Conservation (phyloP, 768 basidiomycete genomes). For the Termitomyces sp. region DNA sequence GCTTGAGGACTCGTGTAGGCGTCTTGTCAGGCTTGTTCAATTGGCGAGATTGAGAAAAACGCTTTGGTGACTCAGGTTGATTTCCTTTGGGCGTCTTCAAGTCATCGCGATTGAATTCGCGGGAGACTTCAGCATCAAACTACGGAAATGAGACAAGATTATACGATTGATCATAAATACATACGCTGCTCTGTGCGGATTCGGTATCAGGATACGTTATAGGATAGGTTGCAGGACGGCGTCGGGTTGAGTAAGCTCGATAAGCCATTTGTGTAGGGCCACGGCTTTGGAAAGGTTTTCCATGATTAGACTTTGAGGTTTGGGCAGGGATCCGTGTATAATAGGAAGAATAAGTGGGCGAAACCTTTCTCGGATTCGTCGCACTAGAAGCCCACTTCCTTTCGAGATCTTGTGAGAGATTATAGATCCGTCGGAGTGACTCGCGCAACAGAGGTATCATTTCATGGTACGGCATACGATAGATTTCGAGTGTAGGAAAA, state of each 20-base stretch:
- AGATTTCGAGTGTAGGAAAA: conserved; percentile 29
- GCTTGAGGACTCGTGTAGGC: background rate
- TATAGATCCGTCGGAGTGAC: conserved; percentile 18
- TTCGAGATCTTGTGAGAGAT: conserved; percentile 17
- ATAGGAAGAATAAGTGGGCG: background rate
- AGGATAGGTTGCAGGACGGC: background rate
- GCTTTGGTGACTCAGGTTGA: background rate
- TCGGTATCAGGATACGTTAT: background rate
- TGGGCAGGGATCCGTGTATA: background rate
- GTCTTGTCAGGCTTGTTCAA: background rate
- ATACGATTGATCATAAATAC: background rate
- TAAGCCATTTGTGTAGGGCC: background rate
- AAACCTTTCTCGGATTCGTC: background rate
- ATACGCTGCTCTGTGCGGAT: background rate
- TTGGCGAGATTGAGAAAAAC: no score
- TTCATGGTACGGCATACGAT: conserved; percentile 37
- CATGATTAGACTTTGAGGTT: background rate
- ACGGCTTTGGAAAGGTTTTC: background rate
- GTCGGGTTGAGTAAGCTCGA: background rate
- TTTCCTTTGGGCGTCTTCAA: background rate
- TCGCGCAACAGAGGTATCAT: conserved; percentile 32
- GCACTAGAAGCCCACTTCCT: conserved; percentile 2
- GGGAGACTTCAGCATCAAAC: background rate
- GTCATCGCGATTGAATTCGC: background rate
- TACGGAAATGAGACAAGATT: background rate